Evolutionary conservation across 257 asterid species (phyloP), one percentile per base, ranked within the genome.

Genomic region (Plectranthus barbatus): DNA sequence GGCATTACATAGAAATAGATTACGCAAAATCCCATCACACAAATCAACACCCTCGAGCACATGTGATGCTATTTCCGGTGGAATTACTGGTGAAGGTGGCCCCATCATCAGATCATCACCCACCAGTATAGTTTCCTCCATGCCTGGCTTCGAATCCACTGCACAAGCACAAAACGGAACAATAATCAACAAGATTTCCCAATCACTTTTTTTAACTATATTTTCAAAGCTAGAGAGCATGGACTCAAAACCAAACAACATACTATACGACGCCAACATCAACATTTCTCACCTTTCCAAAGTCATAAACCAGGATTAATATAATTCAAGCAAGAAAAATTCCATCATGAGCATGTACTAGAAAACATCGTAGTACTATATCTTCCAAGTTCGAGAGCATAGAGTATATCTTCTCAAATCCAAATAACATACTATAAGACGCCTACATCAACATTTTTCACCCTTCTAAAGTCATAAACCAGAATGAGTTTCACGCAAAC

Each of bases 81-180:
- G 97, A 72, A 93, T 83, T 64, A 90, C 26, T 4, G 95, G 99
- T 20, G 97, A 87, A 29, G 97, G 96, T 4, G 90, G 99, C 13
- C 96, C 97, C 88, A 77, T 76, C 99, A 93, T 93, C 70, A 93
- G 84, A 79, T 93, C 97, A 83, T 93, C 97, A 62, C 96, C 99
- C 77, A 93, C 96, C 76, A 93, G 79, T 68, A 90, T 85, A 44
- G 94, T 93, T 74, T 93, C 99, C 87, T 93, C 99, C 96, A 90
- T 85, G 13, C 83, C 71, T 42, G 82, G 94, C 83, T 90, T 83
- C 19, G 99, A 81, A 79, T 93, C 99, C 13, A 90, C 97, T 90
- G 66, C 24, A 21, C n/a, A n/a, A 41, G 15, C 49, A 66, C 4
- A 21, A 15, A 56, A 17, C 7, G 63, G 62, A 73, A 34, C 42